phyloP scores from a whole-genome alignment of 2,329 filamentous ascomycete species.

The Gyromitra esculenta region DNA sequence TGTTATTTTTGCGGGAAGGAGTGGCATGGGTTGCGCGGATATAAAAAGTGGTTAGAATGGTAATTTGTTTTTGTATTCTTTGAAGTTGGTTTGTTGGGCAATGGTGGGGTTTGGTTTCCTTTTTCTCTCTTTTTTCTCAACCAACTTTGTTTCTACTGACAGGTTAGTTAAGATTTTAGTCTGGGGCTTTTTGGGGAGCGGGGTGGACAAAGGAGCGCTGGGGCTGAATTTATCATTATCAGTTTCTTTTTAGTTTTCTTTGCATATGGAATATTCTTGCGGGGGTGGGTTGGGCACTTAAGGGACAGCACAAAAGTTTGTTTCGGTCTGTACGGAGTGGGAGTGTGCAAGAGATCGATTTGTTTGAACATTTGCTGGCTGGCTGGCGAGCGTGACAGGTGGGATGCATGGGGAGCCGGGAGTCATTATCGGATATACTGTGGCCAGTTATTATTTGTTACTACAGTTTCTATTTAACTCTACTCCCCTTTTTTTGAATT shows the following conservation, averaged over 20 bases:
- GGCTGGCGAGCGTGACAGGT: slow-evolving; percentile 29
- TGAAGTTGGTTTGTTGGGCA: slow-evolving; percentile 41
- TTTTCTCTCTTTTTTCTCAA: slow-evolving; percentile 35
- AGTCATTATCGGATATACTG: slow-evolving; percentile 50
- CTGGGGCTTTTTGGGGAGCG: slow-evolving; percentile 47
- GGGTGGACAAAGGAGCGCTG: slow-evolving; percentile 42
- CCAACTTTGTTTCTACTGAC: slow-evolving; percentile 27
- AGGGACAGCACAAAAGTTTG: slow-evolving; percentile 47
- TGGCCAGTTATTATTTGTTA: slow-evolving; percentile 42
- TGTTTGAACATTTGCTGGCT: slow-evolving; percentile 50
- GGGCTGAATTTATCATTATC: slow-evolving; percentile 49
- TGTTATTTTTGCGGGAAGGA: slow-evolving; percentile 42
- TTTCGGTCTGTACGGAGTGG: slow-evolving; percentile 47
- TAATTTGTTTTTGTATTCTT: slow-evolving; percentile 50
- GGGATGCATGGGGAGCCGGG: slow-evolving; percentile 41
- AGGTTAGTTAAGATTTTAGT: slow-evolving; percentile 36
- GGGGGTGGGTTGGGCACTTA: slow-evolving; percentile 39
- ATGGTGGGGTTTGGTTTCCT: slow-evolving; percentile 43
- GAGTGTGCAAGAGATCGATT: slow-evolving; percentile 45
- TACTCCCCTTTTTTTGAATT: slow-evolving; percentile 14
- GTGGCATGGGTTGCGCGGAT: slow-evolving; percentile 50
- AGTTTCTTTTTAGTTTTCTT: slow-evolving; percentile 38
- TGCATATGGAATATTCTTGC: slow-evolving; percentile 46
- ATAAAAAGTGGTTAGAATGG: slow-evolving; percentile 52
- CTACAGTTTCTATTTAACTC: slow-evolving; percentile 42